Percentiles rank a stretch among this genome's conserved stretches.
These are phyloP conservation scores for Cercospora canescens DNA, from an alignment of 2,329 filamentous ascomycete species.

Conservation along the genomic window DNA sequence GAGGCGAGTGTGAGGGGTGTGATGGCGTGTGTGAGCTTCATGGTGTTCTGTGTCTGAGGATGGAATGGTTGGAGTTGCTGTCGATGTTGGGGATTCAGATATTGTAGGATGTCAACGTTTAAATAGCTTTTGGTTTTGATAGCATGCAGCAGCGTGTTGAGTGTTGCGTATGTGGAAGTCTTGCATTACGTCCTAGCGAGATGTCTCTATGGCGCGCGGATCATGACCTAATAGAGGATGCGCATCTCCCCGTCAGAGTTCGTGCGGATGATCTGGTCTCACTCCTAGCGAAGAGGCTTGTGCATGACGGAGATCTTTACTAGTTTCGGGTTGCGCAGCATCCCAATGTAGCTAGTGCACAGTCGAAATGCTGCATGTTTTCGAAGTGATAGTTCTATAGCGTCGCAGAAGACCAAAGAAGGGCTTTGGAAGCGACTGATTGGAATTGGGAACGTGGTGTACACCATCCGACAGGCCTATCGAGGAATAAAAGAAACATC, in stretches of 20 bases:
- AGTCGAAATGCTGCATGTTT: neutral
- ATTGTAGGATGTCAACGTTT: no score
- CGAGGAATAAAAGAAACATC: no score
- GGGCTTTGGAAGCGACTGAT: neutral
- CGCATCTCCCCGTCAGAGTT: neutral
- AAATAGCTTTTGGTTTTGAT: neutral
- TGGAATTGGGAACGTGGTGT: no score
- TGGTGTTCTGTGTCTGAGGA: no score
- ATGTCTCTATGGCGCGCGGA: neutral
- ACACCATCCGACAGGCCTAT: no score
- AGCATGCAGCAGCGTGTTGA: neutral
- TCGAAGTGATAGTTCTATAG: neutral
- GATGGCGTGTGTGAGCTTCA: neutral
- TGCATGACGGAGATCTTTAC: neutral
- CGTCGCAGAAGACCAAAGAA: neutral
- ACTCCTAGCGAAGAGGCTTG: neutral
- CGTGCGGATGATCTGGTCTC: neutral
- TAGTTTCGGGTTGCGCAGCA: neutral
- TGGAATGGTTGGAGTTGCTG: no score
- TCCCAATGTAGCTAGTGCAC: neutral
- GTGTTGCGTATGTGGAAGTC: neutral
- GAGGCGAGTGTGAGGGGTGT: neutral
- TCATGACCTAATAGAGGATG: neutral
- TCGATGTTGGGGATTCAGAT: no score
- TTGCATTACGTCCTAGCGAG: neutral